Conservation (phyloP, 1,284 basidiomycete species). For the Exobasidium cylindrosporum region DNA sequence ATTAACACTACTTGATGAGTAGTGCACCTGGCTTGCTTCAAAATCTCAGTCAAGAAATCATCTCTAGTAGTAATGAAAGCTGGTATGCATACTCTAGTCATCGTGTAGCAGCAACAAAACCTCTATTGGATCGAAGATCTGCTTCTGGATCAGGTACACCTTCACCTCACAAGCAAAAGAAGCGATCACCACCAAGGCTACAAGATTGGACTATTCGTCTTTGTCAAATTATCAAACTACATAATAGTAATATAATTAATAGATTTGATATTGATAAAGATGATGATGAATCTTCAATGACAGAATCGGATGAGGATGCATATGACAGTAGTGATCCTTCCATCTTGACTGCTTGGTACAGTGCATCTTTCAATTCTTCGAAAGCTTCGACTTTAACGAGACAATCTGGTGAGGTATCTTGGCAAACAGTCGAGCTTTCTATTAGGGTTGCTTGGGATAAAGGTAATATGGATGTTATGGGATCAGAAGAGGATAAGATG, state of each 20-base stretch:
- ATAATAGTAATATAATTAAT: not conserved
- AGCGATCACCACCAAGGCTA: not conserved
- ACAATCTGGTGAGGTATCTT: not conserved
- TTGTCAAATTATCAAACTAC: not conserved
- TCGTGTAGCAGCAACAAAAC: not conserved
- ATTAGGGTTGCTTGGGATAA: slow-evolving; percentile 9
- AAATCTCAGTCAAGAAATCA: not conserved
- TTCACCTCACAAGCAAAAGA: slow-evolving; percentile 1
- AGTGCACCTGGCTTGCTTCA: not conserved
- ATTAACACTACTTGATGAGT: too few species aligned
- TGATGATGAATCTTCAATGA: not conserved
- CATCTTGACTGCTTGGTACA: not conserved
- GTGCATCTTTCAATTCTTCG: not conserved
- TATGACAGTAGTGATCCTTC: not conserved
- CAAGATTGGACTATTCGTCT: not conserved
- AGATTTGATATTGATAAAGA: too few species aligned
- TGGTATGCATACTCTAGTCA: not conserved
- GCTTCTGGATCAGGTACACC: not conserved
- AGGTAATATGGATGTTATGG: slow-evolving; percentile 7
- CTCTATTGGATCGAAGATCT: not conserved
- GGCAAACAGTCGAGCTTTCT: not conserved
- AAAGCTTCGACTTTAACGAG: not conserved
- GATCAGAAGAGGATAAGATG: not conserved
- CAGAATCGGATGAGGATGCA: not conserved
- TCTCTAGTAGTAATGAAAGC: not conserved